Conservation (phyloP, 2,329 filamentous ascomycete genomes). For the Neonectria faginata region DNA sequence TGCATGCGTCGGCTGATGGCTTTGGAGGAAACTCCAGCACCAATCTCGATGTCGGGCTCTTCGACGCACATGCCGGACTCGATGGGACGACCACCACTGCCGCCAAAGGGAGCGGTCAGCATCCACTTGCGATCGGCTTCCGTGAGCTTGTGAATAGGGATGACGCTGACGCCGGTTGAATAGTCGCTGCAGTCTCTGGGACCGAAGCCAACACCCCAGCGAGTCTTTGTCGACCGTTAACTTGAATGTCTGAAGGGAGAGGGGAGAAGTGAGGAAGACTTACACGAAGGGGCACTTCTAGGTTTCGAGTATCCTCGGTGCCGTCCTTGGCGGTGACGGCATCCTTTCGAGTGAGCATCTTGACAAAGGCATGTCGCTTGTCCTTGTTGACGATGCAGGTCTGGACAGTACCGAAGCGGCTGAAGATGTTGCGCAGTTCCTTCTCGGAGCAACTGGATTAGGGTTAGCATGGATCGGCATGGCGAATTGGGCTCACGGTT, state of each 20-base stretch:
- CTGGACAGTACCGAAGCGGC: constrained; percentile 86
- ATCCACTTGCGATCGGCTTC: constrained; percentile 99
- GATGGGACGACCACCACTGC: constrained; percentile 85
- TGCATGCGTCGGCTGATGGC: constrained; percentile 78
- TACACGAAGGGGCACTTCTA: constrained; percentile 79
- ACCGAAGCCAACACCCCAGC: constrained; percentile 98
- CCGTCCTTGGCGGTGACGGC: constrained; percentile 85
- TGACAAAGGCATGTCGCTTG: constrained; percentile 98
- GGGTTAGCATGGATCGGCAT: constrained; percentile 41
- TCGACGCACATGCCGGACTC: constrained; percentile 89
- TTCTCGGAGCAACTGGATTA: constrained; percentile 75
- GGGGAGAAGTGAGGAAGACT: constrained; percentile 49
- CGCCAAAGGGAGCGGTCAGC: constrained; percentile 91
- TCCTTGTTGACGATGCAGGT: constrained; percentile 99
- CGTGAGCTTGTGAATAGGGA: constrained; percentile 91
- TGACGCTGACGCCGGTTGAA: constrained; percentile 88
- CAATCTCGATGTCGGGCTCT: constrained; percentile 98
- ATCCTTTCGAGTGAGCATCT: constrained; percentile 92
- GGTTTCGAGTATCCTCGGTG: constrained; percentile 83
- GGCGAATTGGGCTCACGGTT: constrained; percentile 14
- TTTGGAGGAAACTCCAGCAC: constrained; percentile 96
- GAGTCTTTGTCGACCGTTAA: constrained; percentile 69
- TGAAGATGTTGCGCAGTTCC: constrained; percentile 85
- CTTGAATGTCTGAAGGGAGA: constrained; percentile 33
- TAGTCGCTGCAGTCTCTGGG: constrained; percentile 98